Evolutionary conservation across 2,329 filamentous ascomycete genomes (phyloP), one percentile per base, ranked within the genome.

Genomic region (Colletotrichum liriopes): DNA sequence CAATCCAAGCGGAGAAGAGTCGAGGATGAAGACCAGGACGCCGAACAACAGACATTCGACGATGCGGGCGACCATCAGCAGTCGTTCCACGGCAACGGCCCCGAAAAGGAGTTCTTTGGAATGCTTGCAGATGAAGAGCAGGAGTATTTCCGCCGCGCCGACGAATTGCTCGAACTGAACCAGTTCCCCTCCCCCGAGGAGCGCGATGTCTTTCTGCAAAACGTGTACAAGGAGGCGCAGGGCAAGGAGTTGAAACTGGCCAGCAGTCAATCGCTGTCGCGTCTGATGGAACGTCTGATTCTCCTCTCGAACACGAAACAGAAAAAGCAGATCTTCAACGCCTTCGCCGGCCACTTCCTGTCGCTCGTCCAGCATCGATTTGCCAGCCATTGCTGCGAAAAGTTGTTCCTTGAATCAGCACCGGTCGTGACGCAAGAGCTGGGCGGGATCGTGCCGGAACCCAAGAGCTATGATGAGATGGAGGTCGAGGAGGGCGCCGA

Each of bases 181-280:
- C 91, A 96, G 80, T 98, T 98, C 80, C 90, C 89, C 51, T 91
- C 92, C 49, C 81, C 90, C 64, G 94, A 98, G 76, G 93, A 95
- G 76, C 89, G 92, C 70, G 85, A 86, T 65, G 78, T 93, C 60
- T 95, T 94, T 78, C 82, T 98, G 58, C 90, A 92, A 73, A 97
- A 93, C 81, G 93, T 98, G 63, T 97, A 93, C 83, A 88, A 89
- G 76, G 96, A 98, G 83, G 95, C 95, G 0, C 87, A 91, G 73
- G 95, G 94, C 73, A 98, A 98, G 83, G 96, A 98, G 82, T 86
- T 99, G 79, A 99, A 98, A 86, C 90, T 99, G 74, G 95, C 95
- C 32, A 96, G 94, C 84, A 98, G 95, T 81, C 96, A 99, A 83
- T 96, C 94, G 3, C 98, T 95, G 83, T 99, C 96, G 63, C 89